phyloP scores from a whole-genome alignment of 805 yeast species.

The Teunomyces funiuensis region DNA sequence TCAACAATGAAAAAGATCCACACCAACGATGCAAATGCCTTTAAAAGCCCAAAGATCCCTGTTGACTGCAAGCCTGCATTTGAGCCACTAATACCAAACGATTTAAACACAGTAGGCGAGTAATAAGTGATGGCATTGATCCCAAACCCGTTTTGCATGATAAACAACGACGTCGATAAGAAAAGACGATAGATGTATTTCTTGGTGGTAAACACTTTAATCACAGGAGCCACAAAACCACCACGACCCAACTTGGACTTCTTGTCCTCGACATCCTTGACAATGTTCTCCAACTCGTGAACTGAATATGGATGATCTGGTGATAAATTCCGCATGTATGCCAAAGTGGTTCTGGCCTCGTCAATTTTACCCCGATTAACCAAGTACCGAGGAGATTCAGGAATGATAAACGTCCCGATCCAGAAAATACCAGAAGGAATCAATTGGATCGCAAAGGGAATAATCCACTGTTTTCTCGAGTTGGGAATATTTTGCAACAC shows the following conservation, averaged over 20 bases:
- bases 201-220: constrained; percentile 28
- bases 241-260: constrained; percentile 30
- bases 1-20: constrained; percentile 50
- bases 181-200: constrained; percentile 35
- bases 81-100: constrained; percentile 48
- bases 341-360: constrained; percentile 32
- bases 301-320: constrained; percentile 38
- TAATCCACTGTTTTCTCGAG: constrained; percentile 43
- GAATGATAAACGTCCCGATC: constrained; percentile 37
- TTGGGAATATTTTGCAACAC: constrained; percentile 35
- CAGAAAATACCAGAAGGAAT: constrained; percentile 46
- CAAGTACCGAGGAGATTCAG: constrained; percentile 49
- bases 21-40: constrained; percentile 43
- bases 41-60: constrained; percentile 53
- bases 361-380: constrained; percentile 34
- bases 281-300: constrained; percentile 36
- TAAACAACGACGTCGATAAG: constrained; percentile 38
- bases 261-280: constrained; percentile 22
- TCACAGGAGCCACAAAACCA: constrained; percentile 42
- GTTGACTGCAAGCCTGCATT: constrained; percentile 50
- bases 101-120: constrained; percentile 50
- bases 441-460: constrained; percentile 48
- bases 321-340: constrained; percentile 38
- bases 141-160: constrained; percentile 48
- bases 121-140: constrained; percentile 53